Base-by-base conservation (phyloP, 116 monocot species). In the Papilionanthe hybrid region DNA sequence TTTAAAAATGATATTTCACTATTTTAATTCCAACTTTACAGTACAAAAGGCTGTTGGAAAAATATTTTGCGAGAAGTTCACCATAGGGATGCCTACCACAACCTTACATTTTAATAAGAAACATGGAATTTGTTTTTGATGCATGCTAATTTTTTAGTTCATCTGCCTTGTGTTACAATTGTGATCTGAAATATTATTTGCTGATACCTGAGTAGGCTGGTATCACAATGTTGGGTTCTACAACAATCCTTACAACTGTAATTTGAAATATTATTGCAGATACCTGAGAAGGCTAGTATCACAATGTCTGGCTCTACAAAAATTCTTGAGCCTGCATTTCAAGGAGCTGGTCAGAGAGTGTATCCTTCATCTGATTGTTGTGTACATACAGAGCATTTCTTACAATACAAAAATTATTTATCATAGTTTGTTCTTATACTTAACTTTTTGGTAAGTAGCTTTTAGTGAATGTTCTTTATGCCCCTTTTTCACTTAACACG, bases 401-500 rank as follows among this genome's bases (percentile, higher is more conserved):
- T 69, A 69, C 17, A 69, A 69, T 32, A 32, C 37, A 69, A 17
- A 2, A 22, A 0, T n/a, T 71, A 71, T 22, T 22, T 73, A 20
- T 44, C 41, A 44, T 2, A 68, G 2, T 29, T 3, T 68, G 63
- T 69, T 69, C 32, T 3, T 11, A 22, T 20, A 72, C 43, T 72
- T 42, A 20, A 72, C 41, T 2, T 43, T 72, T 72, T 72, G 5
- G 72, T 72, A 42, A 0, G 28, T 29, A 67, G 23, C 23, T 68
- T 4, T 30, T 68, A 29, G 68, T 68, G 13, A 29, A 30, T 30
- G 68, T 12, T 68, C 73, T 73, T 5, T 73, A 44, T 43, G 13
- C 28, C 2, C 23, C 37, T 71, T 17, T 8, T 75, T 82, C 84
- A 78, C 94, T 91, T 97, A 92, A 89, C 84, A 25, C 57, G 18